A percentile compares a stretch with the other conserved stretches of the same genome.
Conservation (phyloP, 148 eudicot genomes). For the Rhododendron simsii region DNA sequence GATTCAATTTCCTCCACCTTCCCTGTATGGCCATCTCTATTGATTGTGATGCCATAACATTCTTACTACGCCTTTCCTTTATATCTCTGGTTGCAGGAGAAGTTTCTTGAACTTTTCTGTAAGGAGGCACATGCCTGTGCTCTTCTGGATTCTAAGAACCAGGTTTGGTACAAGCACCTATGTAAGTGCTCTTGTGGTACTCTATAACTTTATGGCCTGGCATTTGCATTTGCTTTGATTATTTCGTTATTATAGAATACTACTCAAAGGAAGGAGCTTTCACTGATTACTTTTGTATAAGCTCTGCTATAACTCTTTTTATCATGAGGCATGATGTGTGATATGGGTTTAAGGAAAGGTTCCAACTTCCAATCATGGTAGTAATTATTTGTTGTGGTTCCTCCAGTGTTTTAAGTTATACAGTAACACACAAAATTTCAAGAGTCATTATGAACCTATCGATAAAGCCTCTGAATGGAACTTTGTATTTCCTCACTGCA, state of each 20-base stretch:
- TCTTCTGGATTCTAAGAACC: constrained; percentile 43
- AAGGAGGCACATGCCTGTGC: constrained; percentile 60
- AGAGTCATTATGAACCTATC: not conserved
- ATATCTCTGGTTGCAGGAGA: constrained; percentile 50
- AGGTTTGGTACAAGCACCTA: constrained; percentile 55
- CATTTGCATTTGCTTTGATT: not conserved
- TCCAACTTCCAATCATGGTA: not conserved
- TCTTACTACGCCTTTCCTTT: not conserved
- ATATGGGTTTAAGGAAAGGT: not conserved
- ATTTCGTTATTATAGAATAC: not conserved
- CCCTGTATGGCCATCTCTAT: not conserved
- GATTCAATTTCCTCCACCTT: no score
- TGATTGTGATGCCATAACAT: not conserved
- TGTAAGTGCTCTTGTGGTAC: constrained; percentile 36
- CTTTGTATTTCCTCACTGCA: not conserved
- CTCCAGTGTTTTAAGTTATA: not conserved
- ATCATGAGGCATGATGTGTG: not conserved
- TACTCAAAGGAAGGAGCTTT: not conserved
- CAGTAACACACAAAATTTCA: not conserved
- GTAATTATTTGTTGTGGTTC: not conserved
- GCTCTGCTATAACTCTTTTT: not conserved
- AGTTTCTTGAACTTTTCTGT: constrained; percentile 57
- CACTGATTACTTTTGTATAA: not conserved
- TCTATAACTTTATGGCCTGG: not conserved
- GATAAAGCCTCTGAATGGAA: not conserved